These are phyloP conservation scores for Fusarium metavorans DNA, from an alignment of 2,329 filamentous ascomycete species.

Conservation along the genomic window DNA sequence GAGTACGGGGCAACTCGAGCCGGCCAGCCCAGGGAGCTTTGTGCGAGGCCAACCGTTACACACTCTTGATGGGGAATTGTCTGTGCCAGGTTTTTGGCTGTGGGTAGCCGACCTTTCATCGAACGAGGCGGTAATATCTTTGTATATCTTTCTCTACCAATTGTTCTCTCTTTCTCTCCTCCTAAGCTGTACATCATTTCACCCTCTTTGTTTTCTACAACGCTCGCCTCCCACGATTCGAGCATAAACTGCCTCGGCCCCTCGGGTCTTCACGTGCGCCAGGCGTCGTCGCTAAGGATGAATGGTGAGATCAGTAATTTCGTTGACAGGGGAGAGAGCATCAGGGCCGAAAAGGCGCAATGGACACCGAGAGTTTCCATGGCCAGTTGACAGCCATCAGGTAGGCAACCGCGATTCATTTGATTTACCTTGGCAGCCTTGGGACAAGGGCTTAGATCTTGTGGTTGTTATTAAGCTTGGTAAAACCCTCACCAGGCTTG, in stretches of 20 bases:
- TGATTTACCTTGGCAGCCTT: background rate
- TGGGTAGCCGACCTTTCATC: constrained; percentile 8
- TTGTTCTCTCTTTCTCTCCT: background rate
- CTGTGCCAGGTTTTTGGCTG: background rate
- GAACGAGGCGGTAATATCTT: background rate
- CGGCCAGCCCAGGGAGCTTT: constrained; percentile 2
- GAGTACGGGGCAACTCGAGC: constrained; percentile 24
- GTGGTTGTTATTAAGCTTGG: background rate
- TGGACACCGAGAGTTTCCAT: background rate
- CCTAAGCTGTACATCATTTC: background rate
- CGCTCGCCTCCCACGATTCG: background rate
- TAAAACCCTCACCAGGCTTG: background rate
- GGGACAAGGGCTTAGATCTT: background rate
- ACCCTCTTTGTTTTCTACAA: background rate
- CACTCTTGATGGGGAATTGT: background rate
- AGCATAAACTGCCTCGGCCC: background rate
- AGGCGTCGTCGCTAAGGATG: background rate
- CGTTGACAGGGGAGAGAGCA: background rate
- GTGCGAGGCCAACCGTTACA: constrained; percentile 1
- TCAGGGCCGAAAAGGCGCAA: background rate
- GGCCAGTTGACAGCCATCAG: background rate
- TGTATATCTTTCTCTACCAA: background rate
- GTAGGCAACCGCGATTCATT: background rate
- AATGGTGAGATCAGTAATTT: background rate
- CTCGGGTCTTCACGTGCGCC: background rate